Evolutionary conservation across 495 filamentous ascomycete genomes (phyloP).

Genomic region (Trypethelium eluteriae): DNA sequence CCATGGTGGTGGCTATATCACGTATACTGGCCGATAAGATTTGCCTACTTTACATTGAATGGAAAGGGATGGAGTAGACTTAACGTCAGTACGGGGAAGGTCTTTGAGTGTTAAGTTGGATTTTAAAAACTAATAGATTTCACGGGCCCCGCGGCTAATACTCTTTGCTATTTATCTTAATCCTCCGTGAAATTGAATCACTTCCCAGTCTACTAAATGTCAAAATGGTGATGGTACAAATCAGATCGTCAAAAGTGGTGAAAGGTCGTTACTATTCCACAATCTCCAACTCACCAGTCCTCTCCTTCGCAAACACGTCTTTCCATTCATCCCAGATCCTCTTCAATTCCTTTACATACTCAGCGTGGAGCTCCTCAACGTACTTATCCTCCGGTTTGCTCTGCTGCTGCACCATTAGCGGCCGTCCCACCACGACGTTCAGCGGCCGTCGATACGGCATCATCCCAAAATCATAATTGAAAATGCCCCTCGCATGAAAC

Average conservation of each 20-base stretch:
- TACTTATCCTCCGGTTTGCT: conserved; percentile 59
- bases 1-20: conserved; percentile 53
- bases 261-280: conserved; percentile 47
- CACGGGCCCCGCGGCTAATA: neutral
- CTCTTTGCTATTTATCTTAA: neutral
- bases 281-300: conserved; percentile 69
- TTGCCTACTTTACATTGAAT: conserved; percentile 35
- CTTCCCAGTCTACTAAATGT: no score
- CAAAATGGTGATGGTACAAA: neutral
- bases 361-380: conserved; percentile 67
- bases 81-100: conserved; percentile 53
- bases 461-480: conserved; percentile 94
- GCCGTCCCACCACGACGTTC: conserved; percentile 79
- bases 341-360: conserved; percentile 71
- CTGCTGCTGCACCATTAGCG: conserved; percentile 61
- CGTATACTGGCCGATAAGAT: conserved; percentile 52
- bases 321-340: conserved; percentile 84
- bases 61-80: conserved; percentile 48
- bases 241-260: neutral
- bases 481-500: conserved; percentile 70
- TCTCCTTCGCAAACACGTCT: conserved; percentile 68
- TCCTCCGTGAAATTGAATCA: no score
- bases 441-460: conserved; percentile 86
- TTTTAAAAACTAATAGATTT: no score
- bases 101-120: conserved; percentile 42